Base-by-base conservation (phyloP, 192 early-diverging fungal species). In the Tieghemiomyces parasiticus region DNA sequence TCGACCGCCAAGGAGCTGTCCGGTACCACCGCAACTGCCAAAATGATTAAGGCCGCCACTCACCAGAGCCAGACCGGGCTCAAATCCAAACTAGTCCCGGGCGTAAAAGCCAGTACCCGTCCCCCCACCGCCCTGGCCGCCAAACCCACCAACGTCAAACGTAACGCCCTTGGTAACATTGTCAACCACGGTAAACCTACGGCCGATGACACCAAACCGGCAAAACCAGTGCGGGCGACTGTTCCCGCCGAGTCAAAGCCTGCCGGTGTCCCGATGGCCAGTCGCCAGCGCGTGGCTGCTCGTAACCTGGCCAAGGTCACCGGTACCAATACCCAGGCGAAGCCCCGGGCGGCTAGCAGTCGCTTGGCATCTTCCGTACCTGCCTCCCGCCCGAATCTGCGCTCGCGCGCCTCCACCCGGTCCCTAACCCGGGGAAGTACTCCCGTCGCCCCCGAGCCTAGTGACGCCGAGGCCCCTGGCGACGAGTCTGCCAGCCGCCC, bases 141-240 rank as follows among this genome's bases (percentile, higher is more conserved):
- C 3, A 47, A 47, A 6, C 19, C 46, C 8, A 19, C 25, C 20
- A 47, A 47, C 25, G 25, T 22, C 46, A 47, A 47, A 47, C 46
- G 46, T 47, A 47, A 47, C 46, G 46, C 46, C 25, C 46, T 47
- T 3, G 46, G 46, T 47, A 47, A 47, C 46, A 24, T 47, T 19
- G 25, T 47, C 46, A 47, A 47, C 8, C 19, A 47, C 8, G 46
- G 46, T 47, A 47, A 47, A 47, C 46, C n/a, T n/a, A n/a, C n/a
- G n/a, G n/a, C n/a, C n/a, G n/a, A n/a, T n/a, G n/a, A n/a, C n/a
- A n/a, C n/a, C n/a, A n/a, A n/a, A n/a, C n/a, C n/a, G n/a, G n/a
- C n/a, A n/a, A n/a, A n/a, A n/a, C n/a, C n/a, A n/a, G n/a, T n/a
- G n/a, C n/a, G n/a, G n/a, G n/a, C n/a, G n/a, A n/a, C n/a, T n/a